Evolutionary conservation across 345 rosid species (phyloP), one percentile per base, ranked within the genome.

Genomic region (Orychophragmus violaceus): DNA sequence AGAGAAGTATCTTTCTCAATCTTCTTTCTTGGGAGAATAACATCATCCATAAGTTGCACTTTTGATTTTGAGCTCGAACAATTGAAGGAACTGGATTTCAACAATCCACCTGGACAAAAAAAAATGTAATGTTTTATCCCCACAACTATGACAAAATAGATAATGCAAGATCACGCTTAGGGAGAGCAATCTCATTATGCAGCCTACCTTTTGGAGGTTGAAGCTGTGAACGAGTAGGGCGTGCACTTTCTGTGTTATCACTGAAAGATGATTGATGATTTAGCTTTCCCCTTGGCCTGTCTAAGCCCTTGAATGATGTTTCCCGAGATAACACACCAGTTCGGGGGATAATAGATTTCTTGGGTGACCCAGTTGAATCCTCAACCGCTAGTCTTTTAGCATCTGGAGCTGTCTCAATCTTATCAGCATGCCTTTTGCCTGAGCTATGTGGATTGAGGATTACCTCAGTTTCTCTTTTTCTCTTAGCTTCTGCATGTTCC

Each of bases 31-130:
- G 73, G 90, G 73, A 75, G 75, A 74, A 80, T 32, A 70, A 65
- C 79, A 74, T 85, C 96, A 70, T 87, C 89, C 22, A 77, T 80
- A 70, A 72, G 83, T 81, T 82, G 85, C 78, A 82, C 81, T 80
- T 86, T 95, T 4, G 85, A 77, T 77, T 82, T 87, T 42, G 78
- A 75, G 80, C 65, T 83, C 9, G 72, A 63, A 39, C 76, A 65
- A 76, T 66, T 89, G 79, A 85, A 95, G 23, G 96, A 95, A 59
- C 77, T 83, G 69, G 97, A 87, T 82, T 87, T 95, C 59, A 79
- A 71, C 24, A 87, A 80, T 61, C 80, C 55, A 74, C 88, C 99
- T 95, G 79, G 36, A 79, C n/a, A 19, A 72, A 66, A 62, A 23
- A 49, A 6, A 28, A 13, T 29, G 59, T 53, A 49, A 46, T 52